Evolutionary conservation across 2,329 filamentous ascomycete species (phyloP).

Genomic region (Pseudomassariella vexata): DNA sequence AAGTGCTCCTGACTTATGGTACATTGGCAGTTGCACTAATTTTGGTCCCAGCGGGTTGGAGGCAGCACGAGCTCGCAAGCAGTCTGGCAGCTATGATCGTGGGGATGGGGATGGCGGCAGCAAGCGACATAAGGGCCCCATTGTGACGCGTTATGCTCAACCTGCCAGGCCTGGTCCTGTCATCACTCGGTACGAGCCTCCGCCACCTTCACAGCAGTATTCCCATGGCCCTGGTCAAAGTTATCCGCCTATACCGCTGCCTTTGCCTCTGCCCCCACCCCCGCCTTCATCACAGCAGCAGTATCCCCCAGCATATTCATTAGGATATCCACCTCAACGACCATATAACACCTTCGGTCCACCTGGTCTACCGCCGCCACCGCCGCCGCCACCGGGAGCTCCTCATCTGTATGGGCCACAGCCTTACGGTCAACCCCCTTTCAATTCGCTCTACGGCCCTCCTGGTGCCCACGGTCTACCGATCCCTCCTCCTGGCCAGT

Average conservation of each 20-base stretch:
- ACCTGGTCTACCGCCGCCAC: background rate
- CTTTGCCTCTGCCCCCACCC: background rate
- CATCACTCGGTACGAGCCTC: constrained; percentile 10
- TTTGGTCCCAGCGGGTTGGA: constrained; percentile 20
- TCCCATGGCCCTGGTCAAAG: constrained; percentile 34
- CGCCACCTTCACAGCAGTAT: constrained; percentile 3
- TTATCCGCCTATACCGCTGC: constrained; percentile 3
- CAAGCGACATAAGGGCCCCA: constrained; percentile 22
- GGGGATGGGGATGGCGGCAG: constrained; percentile 6
- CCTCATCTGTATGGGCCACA: constrained; percentile 2
- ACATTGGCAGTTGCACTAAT: background rate
- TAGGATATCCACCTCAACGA: constrained; percentile 2
- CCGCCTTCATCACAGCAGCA: background rate
- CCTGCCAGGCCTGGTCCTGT: constrained; percentile 13
- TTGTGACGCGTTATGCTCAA: constrained; percentile 25
- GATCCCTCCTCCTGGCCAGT: constrained; percentile 1
- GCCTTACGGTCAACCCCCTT: constrained; percentile 1
- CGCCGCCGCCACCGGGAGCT: constrained; percentile 1
- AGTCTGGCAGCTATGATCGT: constrained; percentile 15
- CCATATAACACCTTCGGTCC: constrained; percentile 1
- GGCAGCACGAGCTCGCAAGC: constrained; percentile 14
- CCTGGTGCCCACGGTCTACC: constrained; percentile 2
- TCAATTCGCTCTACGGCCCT: background rate
- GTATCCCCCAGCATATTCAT: no score
- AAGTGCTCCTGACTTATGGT: background rate